Evolutionary conservation across 164 flowering plant species (phyloP), one percentile per base, ranked within the genome.

Genomic region (Vitis vinifera): DNA sequence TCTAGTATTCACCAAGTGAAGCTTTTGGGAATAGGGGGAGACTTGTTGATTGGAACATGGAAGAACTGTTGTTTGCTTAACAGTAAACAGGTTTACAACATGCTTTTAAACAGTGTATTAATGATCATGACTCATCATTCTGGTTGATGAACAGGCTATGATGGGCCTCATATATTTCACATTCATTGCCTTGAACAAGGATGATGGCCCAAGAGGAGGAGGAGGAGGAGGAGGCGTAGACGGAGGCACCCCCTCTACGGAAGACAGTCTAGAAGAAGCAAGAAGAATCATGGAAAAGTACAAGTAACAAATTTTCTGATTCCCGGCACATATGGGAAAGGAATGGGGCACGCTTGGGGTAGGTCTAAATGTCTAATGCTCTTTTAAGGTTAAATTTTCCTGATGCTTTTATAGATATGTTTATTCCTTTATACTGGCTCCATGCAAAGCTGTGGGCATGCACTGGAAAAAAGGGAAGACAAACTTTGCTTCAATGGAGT

Each of bases 261-360:
- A 95, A 0, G 98, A 92, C 44, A 70, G 84, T 66, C 67, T 93
- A 14, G 98, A 92, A 81, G 98, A 95, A 85, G 99, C 99, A 51
- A 81, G 90, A 78, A 91, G 86, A 81, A 95, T 95, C 64, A 95
- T 95, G 97, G 98, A 95, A 3, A 95, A 94, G 81, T 94, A 94
- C 78, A 94, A 90, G 75, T 92, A 67, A 81, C 4, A 59, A 58
- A 64, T 55, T 58, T 53, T 9, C 11, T 74, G 60, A 16, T 8
- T 59, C 58, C 62, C 10, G 4, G 44, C 4, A 37, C 44, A 37
- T 37, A 37, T 37, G 44, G 44, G 44, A 37, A 37, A 37, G 44
- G 44, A 37, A 37, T 37, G 44, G 44, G 7, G 7, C 4, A 4
- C 2, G 44, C 44, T 37, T 37, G 7, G 44, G 1, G 4, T 37